Conservation (phyloP, 495 filamentous ascomycete species). For the Penicillium crystallinum region DNA sequence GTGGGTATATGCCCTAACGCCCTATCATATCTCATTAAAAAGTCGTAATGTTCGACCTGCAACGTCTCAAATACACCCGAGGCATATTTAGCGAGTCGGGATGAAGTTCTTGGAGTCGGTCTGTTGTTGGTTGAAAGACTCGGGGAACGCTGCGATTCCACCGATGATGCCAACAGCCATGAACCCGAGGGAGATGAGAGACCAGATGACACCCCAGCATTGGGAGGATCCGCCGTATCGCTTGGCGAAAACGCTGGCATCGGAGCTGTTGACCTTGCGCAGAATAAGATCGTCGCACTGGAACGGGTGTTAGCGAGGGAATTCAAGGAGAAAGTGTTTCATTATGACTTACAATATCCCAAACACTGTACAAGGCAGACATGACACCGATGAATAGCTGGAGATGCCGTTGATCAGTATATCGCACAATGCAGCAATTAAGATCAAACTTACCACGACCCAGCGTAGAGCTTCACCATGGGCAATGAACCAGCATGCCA, state of each 20-base stretch:
- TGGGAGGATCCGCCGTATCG: constrained; percentile 73
- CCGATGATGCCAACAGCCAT: constrained; percentile 68
- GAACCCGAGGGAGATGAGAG: constrained; percentile 60
- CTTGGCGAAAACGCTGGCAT: constrained; percentile 76
- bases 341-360: constrained; percentile 80
- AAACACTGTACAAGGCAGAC: constrained; percentile 70
- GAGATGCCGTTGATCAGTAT: neutral
- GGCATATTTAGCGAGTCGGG: constrained; percentile 32
- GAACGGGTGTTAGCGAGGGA: neutral
- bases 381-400: constrained; percentile 76
- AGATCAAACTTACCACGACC: constrained; percentile 49
- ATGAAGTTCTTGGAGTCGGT: constrained; percentile 64
- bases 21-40: neutral
- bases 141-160: constrained; percentile 69
- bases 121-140: constrained; percentile 62
- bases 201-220: constrained; percentile 80
- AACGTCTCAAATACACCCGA: neutral
- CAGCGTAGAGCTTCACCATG: constrained; percentile 68
- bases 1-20: neutral
- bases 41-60: neutral
- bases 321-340: neutral
- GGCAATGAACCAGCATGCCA: constrained; percentile 75
- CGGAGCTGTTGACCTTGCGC: constrained; percentile 73
- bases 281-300: constrained; percentile 77
- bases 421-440: neutral